A percentile compares a stretch with the other conserved stretches of the same genome.
These are phyloP conservation scores for Prunus mongolica DNA, from an alignment of 306 rosid species.

Conservation along the genomic window DNA sequence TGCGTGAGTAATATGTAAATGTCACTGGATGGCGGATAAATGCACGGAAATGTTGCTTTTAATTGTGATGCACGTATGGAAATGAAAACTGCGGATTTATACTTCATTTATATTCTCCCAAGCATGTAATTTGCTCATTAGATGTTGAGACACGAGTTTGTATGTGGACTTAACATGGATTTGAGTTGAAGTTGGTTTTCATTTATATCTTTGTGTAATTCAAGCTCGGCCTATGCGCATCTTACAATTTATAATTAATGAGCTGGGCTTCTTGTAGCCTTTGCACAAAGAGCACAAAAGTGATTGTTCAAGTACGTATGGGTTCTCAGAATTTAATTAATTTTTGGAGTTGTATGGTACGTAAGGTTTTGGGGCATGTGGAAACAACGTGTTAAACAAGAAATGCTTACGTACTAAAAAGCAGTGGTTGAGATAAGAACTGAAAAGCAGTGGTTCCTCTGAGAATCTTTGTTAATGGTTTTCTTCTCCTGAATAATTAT, in stretches of 20 bases:
- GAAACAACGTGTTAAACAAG: background rate
- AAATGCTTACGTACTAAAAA: background rate
- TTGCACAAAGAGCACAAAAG: background rate
- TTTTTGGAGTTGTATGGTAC: too few species aligned
- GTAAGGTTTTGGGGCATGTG: background rate
- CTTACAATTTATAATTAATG: too few species aligned
- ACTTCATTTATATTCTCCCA: background rate
- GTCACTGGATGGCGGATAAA: conserved; percentile 15
- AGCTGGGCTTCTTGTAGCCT: too few species aligned
- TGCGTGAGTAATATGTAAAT: conserved; percentile 33
- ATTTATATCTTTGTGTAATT: background rate
- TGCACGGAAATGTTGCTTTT: background rate
- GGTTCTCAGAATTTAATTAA: background rate
- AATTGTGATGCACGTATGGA: background rate
- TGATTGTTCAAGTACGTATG: background rate
- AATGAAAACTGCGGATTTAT: background rate
- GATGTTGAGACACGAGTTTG: background rate
- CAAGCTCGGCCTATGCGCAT: background rate
- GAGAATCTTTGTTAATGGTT: background rate
- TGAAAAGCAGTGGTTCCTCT: background rate
- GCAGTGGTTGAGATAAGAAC: background rate
- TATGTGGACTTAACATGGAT: background rate
- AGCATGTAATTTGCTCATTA: background rate
- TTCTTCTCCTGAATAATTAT: background rate
- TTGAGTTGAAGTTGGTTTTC: conserved; percentile 1